Conservation (phyloP, 805 yeast genomes). For the Saturnispora bothae region DNA sequence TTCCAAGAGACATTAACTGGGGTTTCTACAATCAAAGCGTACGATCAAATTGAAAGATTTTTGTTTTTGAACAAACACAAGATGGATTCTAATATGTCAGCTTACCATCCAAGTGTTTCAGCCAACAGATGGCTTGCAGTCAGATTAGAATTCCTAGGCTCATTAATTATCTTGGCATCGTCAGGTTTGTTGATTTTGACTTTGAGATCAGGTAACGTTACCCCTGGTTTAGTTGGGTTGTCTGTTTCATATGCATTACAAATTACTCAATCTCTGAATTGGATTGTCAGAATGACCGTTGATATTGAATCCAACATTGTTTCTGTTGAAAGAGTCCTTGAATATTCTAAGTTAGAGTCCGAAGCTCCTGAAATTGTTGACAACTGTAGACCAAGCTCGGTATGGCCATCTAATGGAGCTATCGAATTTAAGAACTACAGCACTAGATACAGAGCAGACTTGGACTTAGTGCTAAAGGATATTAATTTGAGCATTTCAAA, state of each 20-base stretch:
- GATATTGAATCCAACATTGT: conserved; percentile 97
- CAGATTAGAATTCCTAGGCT: conserved; percentile 83
- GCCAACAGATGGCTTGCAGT: conserved; percentile 98
- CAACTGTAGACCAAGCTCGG: conserved; percentile 43
- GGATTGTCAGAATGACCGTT: conserved; percentile 98
- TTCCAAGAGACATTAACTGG: conserved; percentile 77
- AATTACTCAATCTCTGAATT: conserved; percentile 84
- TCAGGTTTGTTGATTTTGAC: conserved; percentile 73
- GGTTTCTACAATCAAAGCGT: conserved; percentile 66
- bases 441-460: conserved; percentile 73
- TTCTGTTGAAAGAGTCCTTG: conserved; percentile 58
- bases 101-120: conserved; percentile 83
- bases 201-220: conserved; percentile 53
- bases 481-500: conserved; percentile 56
- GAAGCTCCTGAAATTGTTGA: conserved; percentile 64
- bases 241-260: conserved; percentile 89
- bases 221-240: conserved; percentile 90
- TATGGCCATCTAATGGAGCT: conserved; percentile 69
- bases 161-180: conserved; percentile 76
- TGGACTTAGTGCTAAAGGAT: conserved; percentile 68
- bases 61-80: conserved; percentile 52
- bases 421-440: conserved; percentile 62
- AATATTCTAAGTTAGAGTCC: conserved; percentile 40
- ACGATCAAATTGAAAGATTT: conserved; percentile 55
- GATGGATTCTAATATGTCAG: conserved; percentile 81